Evolutionary conservation across 129 eudicot genomes (phyloP).

Genomic region (Flaveria ramosissima): DNA sequence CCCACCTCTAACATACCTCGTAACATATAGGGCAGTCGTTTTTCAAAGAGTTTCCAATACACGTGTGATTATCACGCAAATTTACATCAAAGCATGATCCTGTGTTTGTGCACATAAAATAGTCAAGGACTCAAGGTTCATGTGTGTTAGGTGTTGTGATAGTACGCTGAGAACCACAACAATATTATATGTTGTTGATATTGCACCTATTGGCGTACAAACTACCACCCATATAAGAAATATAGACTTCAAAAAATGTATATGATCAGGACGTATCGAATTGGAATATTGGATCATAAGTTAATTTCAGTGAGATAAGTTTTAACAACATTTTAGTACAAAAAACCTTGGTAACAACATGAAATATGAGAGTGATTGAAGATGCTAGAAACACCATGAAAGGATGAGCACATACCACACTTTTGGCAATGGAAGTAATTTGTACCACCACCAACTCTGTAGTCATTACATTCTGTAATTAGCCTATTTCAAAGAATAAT

Average conservation of each 20-base stretch:
- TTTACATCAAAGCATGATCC: conserved; percentile 72
- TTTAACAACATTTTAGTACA: not conserved
- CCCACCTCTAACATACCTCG: conserved; percentile 54
- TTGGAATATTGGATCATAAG: not conserved
- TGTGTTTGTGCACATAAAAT: conserved; percentile 31
- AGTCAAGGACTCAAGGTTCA: conserved; percentile 21
- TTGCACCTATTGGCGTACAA: not conserved
- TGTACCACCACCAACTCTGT: conserved; percentile 83
- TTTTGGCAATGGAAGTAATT: conserved; percentile 86
- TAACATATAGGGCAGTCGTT: conserved; percentile 89
- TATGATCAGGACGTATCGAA: not conserved
- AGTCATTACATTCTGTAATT: conserved; percentile 23
- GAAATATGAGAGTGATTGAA: not conserved
- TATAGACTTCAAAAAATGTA: not conserved
- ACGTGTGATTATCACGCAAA: conserved; percentile 63
- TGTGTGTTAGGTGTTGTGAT: not conserved
- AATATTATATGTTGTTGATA: not conserved
- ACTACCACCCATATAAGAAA: not conserved
- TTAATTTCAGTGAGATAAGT: not conserved
- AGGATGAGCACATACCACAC: conserved; percentile 62
- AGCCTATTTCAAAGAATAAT: conserved; percentile 8
- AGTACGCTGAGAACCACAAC: not conserved
- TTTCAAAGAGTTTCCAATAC: conserved; percentile 84
- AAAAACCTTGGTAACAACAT: not conserved
- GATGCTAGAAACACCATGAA: not conserved